A percentile compares a stretch with the other conserved stretches of the same genome.
Evolutionary conservation across 371 early-diverging fungal species (phyloP).

Genomic region (Dichotomocladium elegans): DNA sequence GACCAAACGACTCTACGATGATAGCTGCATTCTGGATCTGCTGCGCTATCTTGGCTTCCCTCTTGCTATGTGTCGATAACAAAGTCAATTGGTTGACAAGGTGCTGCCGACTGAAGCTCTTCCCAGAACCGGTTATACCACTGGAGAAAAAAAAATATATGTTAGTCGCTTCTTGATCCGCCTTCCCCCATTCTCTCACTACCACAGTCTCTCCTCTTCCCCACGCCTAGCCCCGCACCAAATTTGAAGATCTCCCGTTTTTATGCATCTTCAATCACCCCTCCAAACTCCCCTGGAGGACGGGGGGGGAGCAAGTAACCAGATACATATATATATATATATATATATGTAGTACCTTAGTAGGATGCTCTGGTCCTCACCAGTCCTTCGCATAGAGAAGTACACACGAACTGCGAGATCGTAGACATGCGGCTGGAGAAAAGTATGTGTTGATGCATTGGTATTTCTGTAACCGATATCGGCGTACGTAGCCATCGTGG

Average conservation of each 20-base stretch:
- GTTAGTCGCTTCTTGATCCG: neutral
- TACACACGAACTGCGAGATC: slow-evolving; percentile 65
- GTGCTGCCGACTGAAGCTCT: slow-evolving; percentile 64
- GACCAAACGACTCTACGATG: slow-evolving; percentile 76
- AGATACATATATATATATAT: too few relatives aligned
- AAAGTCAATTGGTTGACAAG: slow-evolving; percentile 65
- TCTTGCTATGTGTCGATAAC: slow-evolving; percentile 66
- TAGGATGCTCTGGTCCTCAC: slow-evolving; percentile 77
- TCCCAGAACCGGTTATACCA: slow-evolving; percentile 85
- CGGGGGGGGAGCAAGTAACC: too few relatives aligned
- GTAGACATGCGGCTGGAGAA: slow-evolving; percentile 56
- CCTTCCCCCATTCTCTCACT: neutral
- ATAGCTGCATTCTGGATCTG: slow-evolving; percentile 67
- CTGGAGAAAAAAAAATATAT: slow-evolving; percentile 23
- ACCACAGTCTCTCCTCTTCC: neutral
- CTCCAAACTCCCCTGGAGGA: neutral
- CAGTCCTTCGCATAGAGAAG: slow-evolving; percentile 79
- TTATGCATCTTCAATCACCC: neutral
- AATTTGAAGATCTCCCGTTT: neutral
- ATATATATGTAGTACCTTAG: slow-evolving; percentile 32
- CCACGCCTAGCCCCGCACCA: neutral
- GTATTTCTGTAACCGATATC: slow-evolving; percentile 50
- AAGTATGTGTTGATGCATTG: slow-evolving; percentile 28
- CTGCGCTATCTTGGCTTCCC: slow-evolving; percentile 66
- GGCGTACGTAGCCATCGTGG: slow-evolving; percentile 50